Base-by-base conservation (phyloP, 768 basidiomycete genomes). In the Postia placenta region DNA sequence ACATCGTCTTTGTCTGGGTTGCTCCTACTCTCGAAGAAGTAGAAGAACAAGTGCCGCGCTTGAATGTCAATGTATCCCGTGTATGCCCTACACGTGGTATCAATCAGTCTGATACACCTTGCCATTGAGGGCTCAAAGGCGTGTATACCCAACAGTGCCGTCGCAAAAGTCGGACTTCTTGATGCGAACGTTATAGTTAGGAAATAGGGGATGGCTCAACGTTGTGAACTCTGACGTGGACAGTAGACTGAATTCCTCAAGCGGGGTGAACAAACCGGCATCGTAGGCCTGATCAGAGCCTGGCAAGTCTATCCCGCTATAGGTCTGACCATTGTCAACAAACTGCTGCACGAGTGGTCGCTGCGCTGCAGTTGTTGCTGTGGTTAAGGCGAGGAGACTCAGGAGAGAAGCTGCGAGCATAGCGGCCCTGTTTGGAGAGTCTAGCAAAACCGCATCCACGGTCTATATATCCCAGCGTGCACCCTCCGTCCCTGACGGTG, bases 31-130 rank as follows among this genome's bases (percentile, higher is more conserved):
- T 76, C 74, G 55, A 77, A 76, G 61, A 77, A 78, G 63, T 71
- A 72, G 65, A 74, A 74, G 55, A 66, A 67, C 42, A 67, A 41
- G 42, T 67, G 66, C 47, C 80, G 75, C 19, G 80, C 79, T 58
- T 79, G 69, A 28, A 83, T 71, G 51, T 87, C 84, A 49, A 87
- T 82, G 56, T 87, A 87, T 5, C 85, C 85, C 0, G 85, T 83
- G 60, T 83, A 86, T 0, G 75, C 66, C 20, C 81, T 85, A 11
- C 22, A 26, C 7, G 17, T 48, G 22, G 23, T 9, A 24, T 39
- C 3, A 12, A 26, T 28, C 12, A 45, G 5, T 15, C n/a, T n/a
- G n/a, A n/a, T n/a, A n/a, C n/a, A n/a, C n/a, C n/a, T 19, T 19
- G 15, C 15, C 11, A 12, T 4, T n/a, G n/a, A n/a, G n/a, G n/a